These are phyloP conservation scores for Lachancea dasiensis DNA, from an alignment of 805 yeast genomes.

Conservation along the genomic window DNA sequence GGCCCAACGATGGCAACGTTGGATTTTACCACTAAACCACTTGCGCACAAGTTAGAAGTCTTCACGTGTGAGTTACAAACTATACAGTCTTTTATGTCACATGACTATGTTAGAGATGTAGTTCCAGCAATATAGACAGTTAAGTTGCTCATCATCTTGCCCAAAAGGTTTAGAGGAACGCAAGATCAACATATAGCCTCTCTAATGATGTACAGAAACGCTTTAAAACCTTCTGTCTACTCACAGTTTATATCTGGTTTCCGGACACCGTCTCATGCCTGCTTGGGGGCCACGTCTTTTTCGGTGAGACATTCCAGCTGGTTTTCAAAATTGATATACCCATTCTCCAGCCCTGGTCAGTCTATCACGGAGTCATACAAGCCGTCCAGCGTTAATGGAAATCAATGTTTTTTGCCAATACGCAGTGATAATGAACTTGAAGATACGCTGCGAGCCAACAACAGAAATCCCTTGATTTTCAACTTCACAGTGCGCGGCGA, in stretches of 20 bases:
- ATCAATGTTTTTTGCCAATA: slow-evolving; percentile 41
- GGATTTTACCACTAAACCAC: slow-evolving; percentile 29
- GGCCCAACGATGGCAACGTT: slow-evolving; percentile 30
- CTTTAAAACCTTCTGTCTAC: background rate
- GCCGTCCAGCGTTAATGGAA: slow-evolving; percentile 10
- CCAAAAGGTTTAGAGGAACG: background rate
- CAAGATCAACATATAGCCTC: background rate
- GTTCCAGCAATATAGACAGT: too few species aligned
- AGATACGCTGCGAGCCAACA: slow-evolving; percentile 39
- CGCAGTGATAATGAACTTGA: slow-evolving; percentile 56
- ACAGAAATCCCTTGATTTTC: slow-evolving; percentile 57
- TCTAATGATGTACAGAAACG: background rate
- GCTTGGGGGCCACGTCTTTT: background rate
- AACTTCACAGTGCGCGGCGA: slow-evolving; percentile 70
- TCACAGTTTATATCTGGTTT: background rate
- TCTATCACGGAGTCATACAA: slow-evolving; percentile 11
- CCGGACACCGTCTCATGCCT: background rate
- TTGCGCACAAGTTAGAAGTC: slow-evolving; percentile 11
- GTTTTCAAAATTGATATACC: slow-evolving; percentile 13
- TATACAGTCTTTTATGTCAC: background rate
- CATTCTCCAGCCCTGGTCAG: slow-evolving; percentile 9
- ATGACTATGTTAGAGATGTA: too few species aligned
- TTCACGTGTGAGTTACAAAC: background rate
- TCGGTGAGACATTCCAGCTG: slow-evolving; percentile 9
- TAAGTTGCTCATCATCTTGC: too few species aligned